These are phyloP conservation scores for Fusarium subtropicale DNA, from an alignment of 2,329 filamentous ascomycete genomes.

Conservation along the genomic window DNA sequence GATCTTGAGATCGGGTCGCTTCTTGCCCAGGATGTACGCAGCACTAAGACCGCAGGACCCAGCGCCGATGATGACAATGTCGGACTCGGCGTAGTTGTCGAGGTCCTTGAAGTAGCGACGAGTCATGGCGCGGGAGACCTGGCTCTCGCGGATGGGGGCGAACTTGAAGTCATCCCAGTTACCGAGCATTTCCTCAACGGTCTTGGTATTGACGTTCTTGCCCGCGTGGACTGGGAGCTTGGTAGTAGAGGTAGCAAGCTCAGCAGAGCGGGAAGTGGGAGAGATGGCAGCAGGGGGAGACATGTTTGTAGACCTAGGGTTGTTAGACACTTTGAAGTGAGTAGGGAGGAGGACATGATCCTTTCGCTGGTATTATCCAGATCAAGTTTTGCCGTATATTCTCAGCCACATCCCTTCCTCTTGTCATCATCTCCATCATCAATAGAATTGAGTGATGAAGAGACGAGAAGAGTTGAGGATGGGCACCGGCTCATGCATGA, in stretches of 20 bases:
- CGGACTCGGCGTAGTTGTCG: slow-evolving; percentile 88
- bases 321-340: slow-evolving; percentile 49
- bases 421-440: not conserved
- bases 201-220: slow-evolving; percentile 49
- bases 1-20: slow-evolving; percentile 90
- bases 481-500: slow-evolving; percentile 74
- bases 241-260: slow-evolving; percentile 52
- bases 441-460: not conserved
- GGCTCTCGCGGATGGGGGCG: slow-evolving; percentile 87
- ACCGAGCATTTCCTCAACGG: slow-evolving; percentile 65
- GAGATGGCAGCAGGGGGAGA: slow-evolving; percentile 80
- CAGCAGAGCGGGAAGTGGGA: slow-evolving; percentile 63
- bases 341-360: slow-evolving; percentile 83
- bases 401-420: slow-evolving; percentile 65
- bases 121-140: slow-evolving; percentile 94
- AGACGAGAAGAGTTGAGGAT: slow-evolving; percentile 26
- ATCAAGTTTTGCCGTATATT: slow-evolving; percentile 98
- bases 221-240: slow-evolving; percentile 37
- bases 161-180: slow-evolving; percentile 88
- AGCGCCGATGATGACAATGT: slow-evolving; percentile 93
- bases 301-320: slow-evolving; percentile 52
- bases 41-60: slow-evolving; percentile 88
- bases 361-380: slow-evolving; percentile 99
- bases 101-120: slow-evolving; percentile 92
- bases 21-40: slow-evolving; percentile 84